phyloP scores from a whole-genome alignment of 305 asterid species.

The Nicotiana rustica region DNA sequence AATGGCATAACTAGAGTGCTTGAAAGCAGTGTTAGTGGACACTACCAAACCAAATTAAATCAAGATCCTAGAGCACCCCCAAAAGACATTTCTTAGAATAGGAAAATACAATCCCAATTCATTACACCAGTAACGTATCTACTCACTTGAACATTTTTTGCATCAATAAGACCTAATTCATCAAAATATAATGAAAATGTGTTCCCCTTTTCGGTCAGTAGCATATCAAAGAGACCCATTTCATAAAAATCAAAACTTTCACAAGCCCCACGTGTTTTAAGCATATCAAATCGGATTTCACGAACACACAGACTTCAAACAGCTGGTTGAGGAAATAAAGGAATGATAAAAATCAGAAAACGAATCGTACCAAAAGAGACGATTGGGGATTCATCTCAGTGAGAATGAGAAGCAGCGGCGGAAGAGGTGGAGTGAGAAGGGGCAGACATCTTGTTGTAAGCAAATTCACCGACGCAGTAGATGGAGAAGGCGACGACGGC shows the following conservation, averaged over 20 bases:
- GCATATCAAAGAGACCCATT: not conserved
- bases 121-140: not conserved
- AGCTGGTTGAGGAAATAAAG: not conserved
- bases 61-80: not conserved
- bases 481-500: constrained; percentile 79
- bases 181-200: not conserved
- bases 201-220: not conserved
- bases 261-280: not conserved
- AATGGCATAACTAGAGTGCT: not conserved
- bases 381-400: constrained; percentile 40
- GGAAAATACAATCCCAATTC: not conserved
- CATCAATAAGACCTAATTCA: constrained; percentile 16
- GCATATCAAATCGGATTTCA: not conserved
- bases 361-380: constrained; percentile 24
- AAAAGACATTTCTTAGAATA: not conserved
- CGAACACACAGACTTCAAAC: not conserved
- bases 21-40: not conserved
- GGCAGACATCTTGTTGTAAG: constrained; percentile 76
- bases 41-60: not conserved
- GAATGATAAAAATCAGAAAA: constrained; percentile 5
- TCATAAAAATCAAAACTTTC: not conserved
- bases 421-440: constrained; percentile 63
- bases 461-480: constrained; percentile 76
- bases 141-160: not conserved
- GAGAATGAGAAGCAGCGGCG: constrained; percentile 53